Percentiles rank a stretch among this genome's conserved stretches.
Conservation (phyloP, 371 early-diverging fungal genomes). For the Coemansia sp. region DNA sequence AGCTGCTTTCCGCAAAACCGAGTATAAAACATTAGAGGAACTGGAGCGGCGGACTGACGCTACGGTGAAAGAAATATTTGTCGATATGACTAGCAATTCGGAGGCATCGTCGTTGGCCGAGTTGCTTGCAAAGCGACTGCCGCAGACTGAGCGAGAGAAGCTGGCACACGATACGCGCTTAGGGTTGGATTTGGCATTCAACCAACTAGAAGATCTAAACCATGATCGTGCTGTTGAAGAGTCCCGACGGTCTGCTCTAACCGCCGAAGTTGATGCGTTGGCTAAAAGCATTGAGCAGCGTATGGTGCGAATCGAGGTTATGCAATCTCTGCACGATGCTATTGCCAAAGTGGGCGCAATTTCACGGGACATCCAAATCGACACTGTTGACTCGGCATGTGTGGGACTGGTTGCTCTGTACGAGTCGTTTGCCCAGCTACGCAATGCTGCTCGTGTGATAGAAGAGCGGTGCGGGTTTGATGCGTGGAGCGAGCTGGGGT, state of each 20-base stretch:
- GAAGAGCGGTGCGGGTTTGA: slow-evolving; percentile 22
- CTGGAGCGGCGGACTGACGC: slow-evolving; percentile 31
- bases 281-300: slow-evolving; percentile 5
- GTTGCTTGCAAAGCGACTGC: slow-evolving; percentile 20
- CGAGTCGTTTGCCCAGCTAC: slow-evolving; percentile 7
- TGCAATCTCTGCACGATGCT: slow-evolving; percentile 12
- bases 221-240: slow-evolving; percentile 10
- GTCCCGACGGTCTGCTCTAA: background rate
- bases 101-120: slow-evolving; percentile 31
- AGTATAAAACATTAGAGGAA: slow-evolving; percentile 40
- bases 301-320: slow-evolving; percentile 8
- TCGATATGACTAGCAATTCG: slow-evolving; percentile 38
- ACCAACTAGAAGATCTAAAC: slow-evolving; percentile 19
- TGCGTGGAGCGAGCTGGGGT: slow-evolving; percentile 37
- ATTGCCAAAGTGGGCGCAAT: slow-evolving; percentile 6
- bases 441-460: background rate
- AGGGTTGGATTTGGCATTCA: slow-evolving; percentile 37
- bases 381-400: background rate
- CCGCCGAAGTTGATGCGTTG: slow-evolving; percentile 9
- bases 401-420: slow-evolving; percentile 9
- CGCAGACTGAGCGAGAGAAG: slow-evolving; percentile 22
- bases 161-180: slow-evolving; percentile 30
- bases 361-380: background rate
- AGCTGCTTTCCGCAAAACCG: slow-evolving; percentile 8
- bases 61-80: slow-evolving; percentile 32